Conservation (phyloP, 306 rosid genomes). For the Lablab purpureus region DNA sequence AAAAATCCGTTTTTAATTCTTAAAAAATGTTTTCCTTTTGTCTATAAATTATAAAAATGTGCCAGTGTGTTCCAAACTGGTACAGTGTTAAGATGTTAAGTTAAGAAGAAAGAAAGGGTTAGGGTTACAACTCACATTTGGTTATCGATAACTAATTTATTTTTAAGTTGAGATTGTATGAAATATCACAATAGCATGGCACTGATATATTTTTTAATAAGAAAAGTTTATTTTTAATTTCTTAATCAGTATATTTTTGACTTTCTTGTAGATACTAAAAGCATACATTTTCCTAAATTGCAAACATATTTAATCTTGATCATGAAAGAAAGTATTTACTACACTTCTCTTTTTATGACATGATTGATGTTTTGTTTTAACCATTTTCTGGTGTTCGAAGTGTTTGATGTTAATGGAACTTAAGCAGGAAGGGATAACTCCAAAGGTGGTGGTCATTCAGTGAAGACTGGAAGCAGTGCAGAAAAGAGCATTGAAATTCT, state of each 20-base stretch:
- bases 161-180: too few relatives aligned
- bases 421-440: constrained; percentile 54
- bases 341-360: not conserved
- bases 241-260: too few relatives aligned
- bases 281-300: not conserved
- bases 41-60: not conserved
- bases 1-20: not conserved
- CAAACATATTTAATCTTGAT: not conserved
- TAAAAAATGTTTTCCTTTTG: not conserved
- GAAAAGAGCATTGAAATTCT: constrained; percentile 46
- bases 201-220: too few relatives aligned
- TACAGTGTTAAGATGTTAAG: not conserved
- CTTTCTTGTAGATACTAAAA: not conserved
- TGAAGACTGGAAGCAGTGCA: constrained; percentile 32
- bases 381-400: not conserved
- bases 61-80: not conserved
- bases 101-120: too few relatives aligned
- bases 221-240: too few relatives aligned
- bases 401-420: not conserved
- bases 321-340: not conserved
- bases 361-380: not conserved
- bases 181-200: too few relatives aligned
- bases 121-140: too few relatives aligned
- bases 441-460: constrained; percentile 47
- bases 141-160: too few relatives aligned